Evolutionary conservation across 2,329 filamentous ascomycete genomes (phyloP), one percentile per base, ranked within the genome.

Genomic region (Fusarium irregulare): DNA sequence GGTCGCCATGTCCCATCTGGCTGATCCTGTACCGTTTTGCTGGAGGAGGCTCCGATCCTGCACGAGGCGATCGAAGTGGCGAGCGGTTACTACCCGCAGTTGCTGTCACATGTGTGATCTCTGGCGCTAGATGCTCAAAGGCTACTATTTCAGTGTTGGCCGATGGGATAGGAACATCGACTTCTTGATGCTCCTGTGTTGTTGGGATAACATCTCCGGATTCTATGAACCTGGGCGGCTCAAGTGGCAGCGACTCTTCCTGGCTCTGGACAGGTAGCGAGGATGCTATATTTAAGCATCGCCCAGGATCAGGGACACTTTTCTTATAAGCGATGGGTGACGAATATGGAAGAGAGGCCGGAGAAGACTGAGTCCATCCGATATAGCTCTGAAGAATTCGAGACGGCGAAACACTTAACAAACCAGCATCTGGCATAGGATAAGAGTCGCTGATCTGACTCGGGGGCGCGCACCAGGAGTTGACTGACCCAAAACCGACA

Each of bases 401-500:
- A 2, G 83, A 85, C 0, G 87, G 87, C 1, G 88, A 86, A 20
- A 69, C 66, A 11, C 66, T 64, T 13, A 79, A 57, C 21, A 79
- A 25, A 7, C 66, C 68, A 7, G 73, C 59, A 49, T 76, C 75
- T 10, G 79, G 79, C 63, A 81, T 77, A 51, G 73, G 84, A 68
- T 87, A 84, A 1, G 88, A 90, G 71, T 90, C 88, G 12, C 80
- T 82, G 21, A 90, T 81, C 28, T 85, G 79, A 60, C 85, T 88
- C 0, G 84, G 82, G 4, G 83, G 84, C 16, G 81, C 76, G 46
- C 75, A 74, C 81, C 81, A 85, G 51, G 83, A 82, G 28, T 70
- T 66, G 40, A 79, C 78, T 4, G 77, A 75, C 30, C 34, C 60
- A 42, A 56, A 53, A 16, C 28, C 28, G 27, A 28, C 60, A 23